Conservation (phyloP, 305 asterid genomes). For the Ilex paraguariensis region DNA sequence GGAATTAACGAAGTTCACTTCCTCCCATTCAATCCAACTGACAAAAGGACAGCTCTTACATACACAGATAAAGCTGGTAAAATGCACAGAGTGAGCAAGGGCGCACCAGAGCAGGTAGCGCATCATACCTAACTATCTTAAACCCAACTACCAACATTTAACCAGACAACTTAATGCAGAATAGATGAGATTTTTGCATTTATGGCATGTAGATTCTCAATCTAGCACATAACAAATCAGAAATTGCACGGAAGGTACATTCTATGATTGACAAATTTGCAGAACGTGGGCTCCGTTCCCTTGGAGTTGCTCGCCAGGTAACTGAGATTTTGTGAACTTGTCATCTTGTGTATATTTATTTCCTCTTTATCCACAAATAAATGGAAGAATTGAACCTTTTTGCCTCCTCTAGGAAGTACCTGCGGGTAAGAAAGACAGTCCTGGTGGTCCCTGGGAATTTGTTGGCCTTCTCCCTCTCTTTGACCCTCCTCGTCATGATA, state of each 20-base stretch:
- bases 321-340: not conserved
- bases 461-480: constrained; percentile 55
- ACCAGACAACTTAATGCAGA: not conserved
- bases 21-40: constrained; percentile 4
- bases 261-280: constrained; percentile 43
- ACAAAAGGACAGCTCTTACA: constrained; percentile 1
- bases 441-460: constrained; percentile 54
- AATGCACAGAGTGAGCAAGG: constrained; percentile 25
- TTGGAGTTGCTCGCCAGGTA: constrained; percentile 56
- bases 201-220: constrained; percentile 34
- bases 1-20: constrained; percentile 2
- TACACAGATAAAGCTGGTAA: not conserved
- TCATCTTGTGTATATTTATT: not conserved
- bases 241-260: constrained; percentile 39
- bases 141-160: not conserved
- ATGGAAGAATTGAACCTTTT: not conserved
- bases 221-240: constrained; percentile 40
- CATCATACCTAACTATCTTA: constrained; percentile 6
- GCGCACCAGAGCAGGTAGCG: constrained; percentile 51
- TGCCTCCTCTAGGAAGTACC: constrained; percentile 36
- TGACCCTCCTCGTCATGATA: constrained; percentile 60
- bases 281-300: constrained; percentile 53
- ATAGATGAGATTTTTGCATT: constrained; percentile 10
- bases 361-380: not conserved
- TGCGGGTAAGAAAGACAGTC: constrained; percentile 43